Base-by-base conservation (phyloP, 257 asterid species). In the Cordia subcordata region DNA sequence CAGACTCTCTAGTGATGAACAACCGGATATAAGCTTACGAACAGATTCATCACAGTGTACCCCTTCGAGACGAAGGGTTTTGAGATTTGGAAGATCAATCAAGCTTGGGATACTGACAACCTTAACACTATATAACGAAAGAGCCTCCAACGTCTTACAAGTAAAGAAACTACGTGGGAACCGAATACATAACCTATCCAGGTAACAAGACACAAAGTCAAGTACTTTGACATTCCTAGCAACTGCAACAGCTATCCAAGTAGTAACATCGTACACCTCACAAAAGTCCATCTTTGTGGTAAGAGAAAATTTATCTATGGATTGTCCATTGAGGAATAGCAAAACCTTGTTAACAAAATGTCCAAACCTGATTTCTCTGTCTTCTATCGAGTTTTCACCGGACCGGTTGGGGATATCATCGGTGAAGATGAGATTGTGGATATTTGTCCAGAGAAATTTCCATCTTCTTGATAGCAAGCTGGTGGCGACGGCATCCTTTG, bases 381-480 rank as follows among this genome's bases (percentile, higher is more conserved):
- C 35, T 1, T 27, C n/a, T n/a, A n/a, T n/a, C n/a, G n/a, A n/a
- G n/a, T n/a, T n/a, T n/a, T n/a, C n/a, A n/a, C n/a, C n/a, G n/a
- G n/a, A n/a, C n/a, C n/a, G n/a, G n/a, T n/a, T n/a, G n/a, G n/a
- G n/a, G n/a, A n/a, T 27, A 1, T 27, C 35, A 27, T 27, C 35
- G 6, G 4, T 27, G 35, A 27, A 27, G 6, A 27, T 27, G 35
- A 27, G 35, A 27, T 27, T 27, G 6, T 6, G 35, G 35, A 61
- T 16, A 13, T 37, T 3, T 13, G 13, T 61, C 66, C 66, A 49
- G 5, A 61, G 33, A 4, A 27, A 27, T 37, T 49, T 49, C 66
- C 66, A 61, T 11, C 21, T 61, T 32, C 11, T 37, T 8, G 27
- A 62, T 50, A 62, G 11, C 11, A 33, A 27, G 35, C 51, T 62